These are phyloP conservation scores for Yarrowia hollandica DNA, from an alignment of 805 yeast genomes.

Conservation along the genomic window DNA sequence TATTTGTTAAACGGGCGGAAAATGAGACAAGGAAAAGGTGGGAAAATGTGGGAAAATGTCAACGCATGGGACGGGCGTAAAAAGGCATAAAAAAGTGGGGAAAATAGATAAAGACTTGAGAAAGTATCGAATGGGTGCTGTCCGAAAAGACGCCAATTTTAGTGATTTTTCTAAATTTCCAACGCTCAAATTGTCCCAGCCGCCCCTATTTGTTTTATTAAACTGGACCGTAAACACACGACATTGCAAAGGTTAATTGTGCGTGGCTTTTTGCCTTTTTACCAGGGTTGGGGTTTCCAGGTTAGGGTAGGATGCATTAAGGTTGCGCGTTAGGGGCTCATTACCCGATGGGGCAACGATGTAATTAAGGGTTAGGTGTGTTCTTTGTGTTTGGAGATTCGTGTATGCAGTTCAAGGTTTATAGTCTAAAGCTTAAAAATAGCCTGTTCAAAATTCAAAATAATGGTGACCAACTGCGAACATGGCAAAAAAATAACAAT, in stretches of 20 bases:
- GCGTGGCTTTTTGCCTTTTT: too few relatives aligned
- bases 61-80: background rate
- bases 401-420: conserved; percentile 11
- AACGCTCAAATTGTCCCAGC: too few relatives aligned
- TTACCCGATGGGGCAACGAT: background rate
- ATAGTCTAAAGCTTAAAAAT: too few relatives aligned
- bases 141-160: too few relatives aligned
- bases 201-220: too few relatives aligned
- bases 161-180: background rate
- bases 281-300: background rate
- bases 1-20: background rate
- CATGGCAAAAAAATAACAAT: background rate
- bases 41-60: background rate
- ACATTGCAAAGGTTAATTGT: too few relatives aligned
- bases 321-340: background rate
- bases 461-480: too few relatives aligned
- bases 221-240: too few relatives aligned
- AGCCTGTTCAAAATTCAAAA: too few relatives aligned
- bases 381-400: background rate
- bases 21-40: background rate
- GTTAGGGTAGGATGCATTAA: conserved; percentile 3
- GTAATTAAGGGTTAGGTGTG: background rate
- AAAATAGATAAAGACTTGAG: background rate
- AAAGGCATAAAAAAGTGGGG: background rate
- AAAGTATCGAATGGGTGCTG: too few relatives aligned